A percentile compares a stretch with the other conserved stretches of the same genome.
Evolutionary conservation across 352 stramenopile species (phyloP).

Genomic region (Saprolegnia parasitica): DNA sequence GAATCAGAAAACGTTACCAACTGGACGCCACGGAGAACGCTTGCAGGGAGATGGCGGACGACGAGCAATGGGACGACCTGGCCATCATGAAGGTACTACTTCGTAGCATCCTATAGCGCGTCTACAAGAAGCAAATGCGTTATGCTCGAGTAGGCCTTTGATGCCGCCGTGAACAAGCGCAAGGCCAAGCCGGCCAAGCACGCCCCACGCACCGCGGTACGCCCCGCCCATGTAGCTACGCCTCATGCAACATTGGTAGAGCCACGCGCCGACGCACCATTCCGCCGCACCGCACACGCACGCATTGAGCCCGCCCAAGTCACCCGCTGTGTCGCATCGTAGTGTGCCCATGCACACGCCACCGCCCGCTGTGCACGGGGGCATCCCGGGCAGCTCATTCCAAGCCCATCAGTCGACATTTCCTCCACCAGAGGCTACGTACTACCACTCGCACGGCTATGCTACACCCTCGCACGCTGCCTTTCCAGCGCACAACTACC

Average conservation of each 20-base stretch:
- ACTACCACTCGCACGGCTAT: not conserved
- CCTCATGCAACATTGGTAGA: not conserved
- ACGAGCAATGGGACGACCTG: slow-evolving; percentile 27
- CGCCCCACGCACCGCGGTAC: slow-evolving; percentile 1
- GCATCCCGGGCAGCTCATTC: not conserved
- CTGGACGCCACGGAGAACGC: not conserved
- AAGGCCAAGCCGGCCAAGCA: not conserved
- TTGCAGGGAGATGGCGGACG: not conserved
- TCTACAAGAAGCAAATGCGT: not conserved
- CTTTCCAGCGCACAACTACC: not conserved
- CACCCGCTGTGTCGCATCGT: too few relatives aligned
- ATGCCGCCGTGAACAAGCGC: slow-evolving; percentile 21
- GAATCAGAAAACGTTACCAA: not conserved
- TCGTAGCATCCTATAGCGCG: too few relatives aligned
- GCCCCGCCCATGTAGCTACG: not conserved
- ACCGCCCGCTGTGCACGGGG: not conserved
- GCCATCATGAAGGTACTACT: slow-evolving; percentile 18
- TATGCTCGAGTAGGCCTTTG: slow-evolving; percentile 16
- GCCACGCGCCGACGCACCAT: not conserved
- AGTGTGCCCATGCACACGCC: too few relatives aligned
- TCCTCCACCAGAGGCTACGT: not conserved
- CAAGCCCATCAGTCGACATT: not conserved
- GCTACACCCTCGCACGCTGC: not conserved
- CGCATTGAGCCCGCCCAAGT: too few relatives aligned
- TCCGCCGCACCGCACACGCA: not conserved